Base-by-base conservation (phyloP, 495 filamentous ascomycete species). In the Aspergillus taichungensis region DNA sequence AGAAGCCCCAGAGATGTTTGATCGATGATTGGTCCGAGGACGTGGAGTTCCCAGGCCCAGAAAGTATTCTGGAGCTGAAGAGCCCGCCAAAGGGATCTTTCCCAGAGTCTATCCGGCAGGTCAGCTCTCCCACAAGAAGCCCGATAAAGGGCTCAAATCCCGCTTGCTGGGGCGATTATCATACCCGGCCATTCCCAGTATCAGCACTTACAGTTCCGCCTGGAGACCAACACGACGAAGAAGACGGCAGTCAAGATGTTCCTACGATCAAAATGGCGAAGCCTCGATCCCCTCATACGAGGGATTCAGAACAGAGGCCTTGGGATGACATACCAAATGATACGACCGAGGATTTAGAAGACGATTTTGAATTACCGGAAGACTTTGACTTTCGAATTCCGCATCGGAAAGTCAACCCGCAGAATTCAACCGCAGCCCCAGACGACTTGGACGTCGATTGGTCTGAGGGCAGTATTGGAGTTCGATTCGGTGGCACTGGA, bases 11-110 rank as follows among this genome's bases (percentile, higher is more conserved):
- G 57, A 86, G 84, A 62, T 69, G 78, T 14, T 80, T 86, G 47
- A 68, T 77, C 30, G 92, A 96, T 61, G 91, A 95, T 63, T 96
- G 90, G 85, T 83, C 79, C 37, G 87, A 94, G 47, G 92, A 97
- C 57, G 67, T 98, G 40, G 88, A 95, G 50, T 68, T 96, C 34
- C 86, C 89, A 1, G 70, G 69, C 34, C 64, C 68, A 3, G 77
- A 79, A 37, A 71, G 71, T 35, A 59, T 73, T 3, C 62, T 91
- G 44, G 73, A 80, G 52, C 70, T 94, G 40, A 85, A 82, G 59
- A 66, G 66, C 8, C 74, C 72, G 24, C 76, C 77, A 38, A 69
- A 69, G 42, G 66, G 66, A 29, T 66, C 72, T 39, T 89, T 87
- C 56, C 84, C 85, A 11, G 85, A 87, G 43, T 64, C 73, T 6